phyloP scores from a whole-genome alignment of 2,329 filamentous ascomycete genomes.

The Ascochyta viciae-villosae region DNA sequence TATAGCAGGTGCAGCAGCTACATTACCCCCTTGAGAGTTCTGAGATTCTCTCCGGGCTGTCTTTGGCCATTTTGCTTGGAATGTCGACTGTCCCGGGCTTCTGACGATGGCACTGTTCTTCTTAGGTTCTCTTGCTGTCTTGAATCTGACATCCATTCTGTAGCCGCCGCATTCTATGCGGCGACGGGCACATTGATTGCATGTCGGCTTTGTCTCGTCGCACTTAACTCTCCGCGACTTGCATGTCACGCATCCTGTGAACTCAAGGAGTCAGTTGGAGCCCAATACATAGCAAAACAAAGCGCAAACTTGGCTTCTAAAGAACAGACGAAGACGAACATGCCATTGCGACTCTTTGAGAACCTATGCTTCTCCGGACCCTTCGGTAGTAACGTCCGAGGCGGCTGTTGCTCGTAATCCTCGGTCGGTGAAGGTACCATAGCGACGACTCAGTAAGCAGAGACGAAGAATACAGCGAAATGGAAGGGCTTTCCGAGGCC shows the following conservation, averaged over 20 bases:
- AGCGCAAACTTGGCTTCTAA: neutral
- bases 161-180: slow-evolving; percentile 72
- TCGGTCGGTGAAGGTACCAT: slow-evolving; percentile 9
- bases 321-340: slow-evolving; percentile 16
- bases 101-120: slow-evolving; percentile 39
- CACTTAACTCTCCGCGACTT: slow-evolving; percentile 76
- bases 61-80: slow-evolving; percentile 5
- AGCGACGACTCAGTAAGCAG: neutral
- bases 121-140: slow-evolving; percentile 21
- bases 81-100: slow-evolving; percentile 5
- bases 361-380: slow-evolving; percentile 9
- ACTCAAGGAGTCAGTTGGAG: slow-evolving; percentile 11
- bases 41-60: slow-evolving; percentile 1
- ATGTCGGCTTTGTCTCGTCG: slow-evolving; percentile 72
- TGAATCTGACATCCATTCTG: slow-evolving; percentile 76
- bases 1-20: neutral
- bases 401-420: slow-evolving; percentile 1
- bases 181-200: slow-evolving; percentile 69
- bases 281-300: neutral
- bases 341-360: slow-evolving; percentile 21
- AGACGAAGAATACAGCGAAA: neutral
- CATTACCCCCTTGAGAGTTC: neutral
- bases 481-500: neutral
- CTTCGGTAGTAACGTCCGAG: slow-evolving; percentile 1
- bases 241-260: slow-evolving; percentile 71